phyloP scores from a whole-genome alignment of 352 stramenopile species.

The Phytophthora aleatoria region DNA sequence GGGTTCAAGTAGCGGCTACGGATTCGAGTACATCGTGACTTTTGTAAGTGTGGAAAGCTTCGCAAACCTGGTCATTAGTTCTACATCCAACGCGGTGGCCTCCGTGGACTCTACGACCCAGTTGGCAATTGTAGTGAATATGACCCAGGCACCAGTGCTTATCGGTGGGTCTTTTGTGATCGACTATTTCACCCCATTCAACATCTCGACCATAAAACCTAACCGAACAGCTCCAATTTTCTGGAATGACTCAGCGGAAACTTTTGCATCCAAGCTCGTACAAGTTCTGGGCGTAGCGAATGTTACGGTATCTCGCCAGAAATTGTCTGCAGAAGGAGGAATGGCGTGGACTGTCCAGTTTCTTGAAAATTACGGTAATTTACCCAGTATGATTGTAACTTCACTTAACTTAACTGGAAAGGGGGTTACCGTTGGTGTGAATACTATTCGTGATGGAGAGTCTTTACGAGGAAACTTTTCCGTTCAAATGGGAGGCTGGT shows the following conservation, averaged over 20 bases:
- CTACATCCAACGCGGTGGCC: conserved; percentile 19
- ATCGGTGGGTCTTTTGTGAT: conserved; percentile 61
- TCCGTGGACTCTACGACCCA: conserved; percentile 7
- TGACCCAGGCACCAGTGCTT: conserved; percentile 41
- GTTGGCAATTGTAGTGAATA: conserved; percentile 22
- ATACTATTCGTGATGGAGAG: conserved; percentile 53
- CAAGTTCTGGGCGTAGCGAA: conserved; percentile 58
- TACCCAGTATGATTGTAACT: conserved; percentile 38
- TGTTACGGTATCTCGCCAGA: conserved; percentile 42
- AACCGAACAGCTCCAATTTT: conserved; percentile 36
- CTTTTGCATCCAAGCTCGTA: conserved; percentile 39
- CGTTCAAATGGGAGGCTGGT: conserved; percentile 62
- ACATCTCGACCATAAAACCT: conserved; percentile 35
- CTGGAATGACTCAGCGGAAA: conserved; percentile 53
- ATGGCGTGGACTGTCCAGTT: conserved; percentile 78
- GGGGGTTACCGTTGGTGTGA: conserved; percentile 36
- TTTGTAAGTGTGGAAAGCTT: conserved; percentile 63
- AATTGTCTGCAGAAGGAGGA: conserved; percentile 55
- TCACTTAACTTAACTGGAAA: conserved; percentile 64
- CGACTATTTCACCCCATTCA: conserved; percentile 51
- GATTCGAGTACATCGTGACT: conserved; percentile 53
- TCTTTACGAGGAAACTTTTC: conserved; percentile 51
- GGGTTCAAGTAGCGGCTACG: conserved; percentile 35
- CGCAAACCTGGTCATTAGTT: conserved; percentile 31
- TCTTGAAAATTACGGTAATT: conserved; percentile 59